Evolutionary conservation across 2,329 filamentous ascomycete species (phyloP), one percentile per base, ranked within the genome.

Genomic region (Penicillium sp.): DNA sequence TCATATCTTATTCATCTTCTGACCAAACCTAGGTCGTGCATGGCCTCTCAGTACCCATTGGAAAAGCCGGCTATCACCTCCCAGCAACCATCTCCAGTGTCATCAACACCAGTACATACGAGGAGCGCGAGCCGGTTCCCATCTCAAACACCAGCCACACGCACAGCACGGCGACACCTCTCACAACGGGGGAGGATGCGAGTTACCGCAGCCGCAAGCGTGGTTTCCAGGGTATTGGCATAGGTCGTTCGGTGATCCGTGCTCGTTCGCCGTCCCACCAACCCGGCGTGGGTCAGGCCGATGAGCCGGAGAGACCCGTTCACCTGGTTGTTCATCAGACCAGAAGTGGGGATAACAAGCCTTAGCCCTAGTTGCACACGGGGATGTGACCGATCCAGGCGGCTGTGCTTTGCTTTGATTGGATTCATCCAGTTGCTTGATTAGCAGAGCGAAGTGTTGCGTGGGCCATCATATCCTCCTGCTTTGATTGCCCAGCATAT

Each of bases 21-120:
- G 29, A 59, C 42, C 12, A 36, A 44, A 7, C 6, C 53, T 36
- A 87, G 87, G 77, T 93, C 41, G 87, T 94, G 4, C 91, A 96
- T 65, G 91, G 91, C 7, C 79, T 96, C 1, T 91, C 87, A 49
- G 90, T 96, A 15, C 91, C 92, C 0, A 73, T 94, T 3, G 79
- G 76, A 25, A 80, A 80, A 66, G 72, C 78, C 1, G 78, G 78
- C 17, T 79, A 79, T 52, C 68, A 78, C 55, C 69, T 80, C n/a
- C 78, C 77, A 0, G 72, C 77, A 49, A 78, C 77, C 8, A 72
- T 80, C 48, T 80, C 78, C 47, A 73, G 66, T 19, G 76, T 71
- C 5, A 68, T 79, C n/a, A 83, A 78, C 52, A 77, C 72, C 6
- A 76, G 68, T 49, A 68, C 67, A n/a, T 58, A 66, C 12, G 57